A percentile compares a stretch with the other conserved stretches of the same genome.
Evolutionary conservation across 768 basidiomycete species (phyloP).

Genomic region (Pleurotus pulmonarius): DNA sequence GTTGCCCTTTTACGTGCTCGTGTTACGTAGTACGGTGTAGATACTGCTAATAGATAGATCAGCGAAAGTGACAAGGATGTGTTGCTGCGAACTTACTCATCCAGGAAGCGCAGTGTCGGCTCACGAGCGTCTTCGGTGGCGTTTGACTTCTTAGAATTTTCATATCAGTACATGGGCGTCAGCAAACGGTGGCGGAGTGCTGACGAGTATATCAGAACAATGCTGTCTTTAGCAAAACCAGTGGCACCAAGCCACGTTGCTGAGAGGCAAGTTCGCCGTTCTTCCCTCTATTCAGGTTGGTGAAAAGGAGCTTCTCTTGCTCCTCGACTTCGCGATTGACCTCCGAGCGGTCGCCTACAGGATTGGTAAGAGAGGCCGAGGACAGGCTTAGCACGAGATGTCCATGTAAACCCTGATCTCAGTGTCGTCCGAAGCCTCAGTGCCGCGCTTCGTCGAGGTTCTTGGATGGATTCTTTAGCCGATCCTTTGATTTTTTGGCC

Average conservation of each 20-base stretch:
- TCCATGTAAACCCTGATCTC: slow-evolving; percentile 70
- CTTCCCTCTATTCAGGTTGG: slow-evolving; percentile 28
- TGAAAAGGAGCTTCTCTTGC: slow-evolving; percentile 47
- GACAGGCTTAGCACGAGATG: slow-evolving; percentile 33
- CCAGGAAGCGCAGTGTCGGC: slow-evolving; percentile 91
- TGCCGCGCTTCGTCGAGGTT: slow-evolving; percentile 57
- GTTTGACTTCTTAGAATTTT: slow-evolving; percentile 87
- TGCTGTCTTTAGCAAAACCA: slow-evolving; percentile 96
- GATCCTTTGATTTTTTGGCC: slow-evolving; percentile 65
- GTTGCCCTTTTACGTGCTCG: no score
- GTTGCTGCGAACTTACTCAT: slow-evolving; percentile 61
- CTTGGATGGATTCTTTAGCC: slow-evolving; percentile 60
- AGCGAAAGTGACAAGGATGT: no score
- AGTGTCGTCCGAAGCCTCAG: slow-evolving; percentile 66
- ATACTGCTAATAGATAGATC: no score
- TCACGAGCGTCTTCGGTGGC: slow-evolving; percentile 80
- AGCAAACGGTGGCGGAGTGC: no score
- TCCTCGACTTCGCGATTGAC: slow-evolving; percentile 66
- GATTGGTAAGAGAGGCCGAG: slow-evolving; percentile 32
- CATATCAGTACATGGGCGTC: slow-evolving; percentile 21
- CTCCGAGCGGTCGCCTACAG: no score
- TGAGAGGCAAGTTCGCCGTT: slow-evolving; percentile 65
- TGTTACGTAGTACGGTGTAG: no score
- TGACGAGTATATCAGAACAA: slow-evolving; percentile 66
- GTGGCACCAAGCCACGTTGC: slow-evolving; percentile 89